Evolutionary conservation across 2,329 filamentous ascomycete genomes (phyloP).

Genomic region (Alternaria metachromatica): DNA sequence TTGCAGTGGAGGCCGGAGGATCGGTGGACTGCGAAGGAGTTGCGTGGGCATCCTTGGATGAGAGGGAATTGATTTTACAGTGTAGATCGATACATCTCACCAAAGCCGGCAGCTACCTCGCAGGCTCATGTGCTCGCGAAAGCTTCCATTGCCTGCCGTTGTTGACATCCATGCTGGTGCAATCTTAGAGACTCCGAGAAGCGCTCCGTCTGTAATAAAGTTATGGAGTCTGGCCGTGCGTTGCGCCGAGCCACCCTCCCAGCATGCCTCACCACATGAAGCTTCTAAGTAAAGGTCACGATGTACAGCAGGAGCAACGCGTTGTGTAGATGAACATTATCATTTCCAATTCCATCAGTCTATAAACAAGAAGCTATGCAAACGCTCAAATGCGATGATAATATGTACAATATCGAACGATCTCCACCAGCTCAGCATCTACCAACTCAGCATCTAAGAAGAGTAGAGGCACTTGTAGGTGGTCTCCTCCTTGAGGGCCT

Average conservation of each 20-base stretch:
- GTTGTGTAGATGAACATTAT: background rate
- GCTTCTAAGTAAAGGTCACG: background rate
- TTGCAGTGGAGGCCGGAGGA: conserved; percentile 47
- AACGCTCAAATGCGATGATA: conserved; percentile 6
- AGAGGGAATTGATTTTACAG: background rate
- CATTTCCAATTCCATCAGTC: conserved; percentile 2
- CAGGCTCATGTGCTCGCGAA: background rate
- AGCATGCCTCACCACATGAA: background rate
- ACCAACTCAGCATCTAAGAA: conserved; percentile 1
- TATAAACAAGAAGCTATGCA: conserved; percentile 6
- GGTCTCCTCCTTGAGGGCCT: conserved; percentile 11
- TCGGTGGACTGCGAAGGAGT: conserved; percentile 24
- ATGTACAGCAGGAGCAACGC: background rate
- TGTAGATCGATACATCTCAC: background rate
- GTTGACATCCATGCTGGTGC: background rate
- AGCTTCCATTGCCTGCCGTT: background rate
- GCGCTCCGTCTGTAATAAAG: background rate
- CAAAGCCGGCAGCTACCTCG: background rate
- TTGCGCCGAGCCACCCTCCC: background rate
- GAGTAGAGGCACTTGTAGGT: conserved; percentile 13
- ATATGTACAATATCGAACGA: background rate
- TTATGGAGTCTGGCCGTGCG: background rate
- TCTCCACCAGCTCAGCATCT: background rate
- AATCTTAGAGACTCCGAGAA: background rate
- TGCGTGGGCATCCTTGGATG: conserved; percentile 8